phyloP scores from a whole-genome alignment of 177 flowering plant genomes.

The Vitis hybrid region DNA sequence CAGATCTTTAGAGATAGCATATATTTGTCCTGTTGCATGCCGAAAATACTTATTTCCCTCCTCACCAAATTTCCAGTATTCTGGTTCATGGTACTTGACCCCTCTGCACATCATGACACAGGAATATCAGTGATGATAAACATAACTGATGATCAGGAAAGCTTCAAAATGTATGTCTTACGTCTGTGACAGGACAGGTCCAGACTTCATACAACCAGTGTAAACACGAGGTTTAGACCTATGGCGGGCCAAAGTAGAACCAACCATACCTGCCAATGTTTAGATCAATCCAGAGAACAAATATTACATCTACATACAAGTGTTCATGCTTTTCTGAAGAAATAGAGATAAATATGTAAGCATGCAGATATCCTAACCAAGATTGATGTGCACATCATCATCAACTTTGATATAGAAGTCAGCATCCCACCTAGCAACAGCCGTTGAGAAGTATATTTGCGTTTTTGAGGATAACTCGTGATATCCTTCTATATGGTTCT shows the following conservation, averaged over 20 bases:
- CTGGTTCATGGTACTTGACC: conserved; percentile 80
- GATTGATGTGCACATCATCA: conserved; percentile 83
- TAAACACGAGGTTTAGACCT: conserved; percentile 81
- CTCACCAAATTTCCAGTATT: conserved; percentile 94
- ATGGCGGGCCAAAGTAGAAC: conserved; percentile 76
- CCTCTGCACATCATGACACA: conserved; percentile 41
- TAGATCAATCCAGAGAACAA: conserved; percentile 3
- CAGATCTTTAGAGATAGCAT: conserved; percentile 83
- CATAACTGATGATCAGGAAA: conserved; percentile 1
- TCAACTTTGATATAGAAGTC: conserved; percentile 82
- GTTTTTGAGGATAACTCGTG: conserved; percentile 82
- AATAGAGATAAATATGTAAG: neutral
- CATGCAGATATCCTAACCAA: conserved; percentile 44
- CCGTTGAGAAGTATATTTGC: conserved; percentile 69
- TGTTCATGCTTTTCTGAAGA: neutral
- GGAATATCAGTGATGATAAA: neutral
- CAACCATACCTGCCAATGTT: conserved; percentile 61
- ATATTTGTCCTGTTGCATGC: conserved; percentile 91
- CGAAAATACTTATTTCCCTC: conserved; percentile 90
- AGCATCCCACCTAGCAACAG: conserved; percentile 85
- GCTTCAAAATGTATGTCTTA: conserved; percentile 26
- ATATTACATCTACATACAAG: neutral
- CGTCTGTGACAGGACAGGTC: conserved; percentile 85
- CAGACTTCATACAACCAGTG: conserved; percentile 97
- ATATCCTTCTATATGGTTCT: conserved; percentile 94